Percentiles rank a stretch among this genome's conserved stretches.
Conservation (phyloP, 2,329 filamentous ascomycete species). For the Colletotrichum higginsianum region DNA sequence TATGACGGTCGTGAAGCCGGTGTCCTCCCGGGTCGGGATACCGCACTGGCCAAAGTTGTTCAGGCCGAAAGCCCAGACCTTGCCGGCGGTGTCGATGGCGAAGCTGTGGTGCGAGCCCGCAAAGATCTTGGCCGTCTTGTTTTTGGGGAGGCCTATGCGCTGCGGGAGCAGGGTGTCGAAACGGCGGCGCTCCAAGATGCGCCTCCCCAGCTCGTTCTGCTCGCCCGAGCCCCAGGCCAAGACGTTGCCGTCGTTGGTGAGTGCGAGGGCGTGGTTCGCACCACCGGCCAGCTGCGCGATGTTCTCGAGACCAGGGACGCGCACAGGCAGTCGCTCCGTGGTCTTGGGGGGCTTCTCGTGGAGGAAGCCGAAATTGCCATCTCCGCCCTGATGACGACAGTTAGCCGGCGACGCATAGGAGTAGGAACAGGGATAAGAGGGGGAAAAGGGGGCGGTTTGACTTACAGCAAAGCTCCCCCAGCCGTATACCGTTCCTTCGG, state of each 20-base stretch:
- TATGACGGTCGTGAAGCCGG: slow-evolving; percentile 58
- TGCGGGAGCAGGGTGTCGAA: slow-evolving; percentile 63
- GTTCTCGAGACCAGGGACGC: slow-evolving; percentile 66
- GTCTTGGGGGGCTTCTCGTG: slow-evolving; percentile 54
- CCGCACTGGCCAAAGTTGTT: slow-evolving; percentile 82
- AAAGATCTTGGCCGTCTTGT: slow-evolving; percentile 56
- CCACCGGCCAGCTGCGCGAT: slow-evolving; percentile 68
- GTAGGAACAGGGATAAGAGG: neutral
- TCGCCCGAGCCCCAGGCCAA: slow-evolving; percentile 72
- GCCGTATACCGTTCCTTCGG: slow-evolving; percentile 74
- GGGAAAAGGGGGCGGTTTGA: neutral
- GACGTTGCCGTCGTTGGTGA: slow-evolving; percentile 65
- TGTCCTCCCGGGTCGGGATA: slow-evolving; percentile 52
- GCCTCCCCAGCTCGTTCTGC: slow-evolving; percentile 59
- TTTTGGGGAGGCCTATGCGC: slow-evolving; percentile 44
- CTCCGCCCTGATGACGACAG: slow-evolving; percentile 47
- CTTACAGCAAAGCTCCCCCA: slow-evolving; percentile 75
- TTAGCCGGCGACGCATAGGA: neutral
- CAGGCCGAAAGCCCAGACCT: slow-evolving; percentile 78
- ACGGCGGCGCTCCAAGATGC: slow-evolving; percentile 64
- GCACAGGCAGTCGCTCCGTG: slow-evolving; percentile 56
- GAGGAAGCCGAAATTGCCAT: slow-evolving; percentile 67
- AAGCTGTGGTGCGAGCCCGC: slow-evolving; percentile 79
- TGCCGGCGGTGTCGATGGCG: slow-evolving; percentile 74
- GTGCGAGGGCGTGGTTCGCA: slow-evolving; percentile 70